A percentile compares a stretch with the other conserved stretches of the same genome.
phyloP scores from a whole-genome alignment of 257 asterid species.

The Coffea eugenioides region DNA sequence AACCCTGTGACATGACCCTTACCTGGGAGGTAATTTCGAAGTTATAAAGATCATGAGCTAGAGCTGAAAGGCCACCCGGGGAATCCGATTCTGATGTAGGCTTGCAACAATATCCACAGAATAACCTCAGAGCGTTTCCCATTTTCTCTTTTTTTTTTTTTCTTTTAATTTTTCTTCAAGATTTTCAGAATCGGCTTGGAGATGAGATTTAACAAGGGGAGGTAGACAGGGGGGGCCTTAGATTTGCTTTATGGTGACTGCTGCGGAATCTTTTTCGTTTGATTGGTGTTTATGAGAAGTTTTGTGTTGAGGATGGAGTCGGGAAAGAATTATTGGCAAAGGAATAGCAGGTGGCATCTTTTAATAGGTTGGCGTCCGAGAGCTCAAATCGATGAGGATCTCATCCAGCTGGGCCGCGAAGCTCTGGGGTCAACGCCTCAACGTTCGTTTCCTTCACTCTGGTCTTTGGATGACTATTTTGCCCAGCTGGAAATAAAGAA shows the following conservation, averaged over 20 bases:
- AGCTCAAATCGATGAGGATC: constrained; percentile 5
- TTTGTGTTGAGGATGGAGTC: neutral
- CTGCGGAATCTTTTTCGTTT: constrained; percentile 14
- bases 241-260: neutral
- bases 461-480: no score
- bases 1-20: neutral
- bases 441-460: no score
- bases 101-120: constrained; percentile 50
- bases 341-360: constrained; percentile 10
- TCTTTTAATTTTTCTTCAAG: neutral
- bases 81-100: constrained; percentile 54
- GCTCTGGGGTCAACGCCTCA: no score
- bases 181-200: neutral
- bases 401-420: neutral
- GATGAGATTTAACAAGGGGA: neutral
- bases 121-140: constrained; percentile 76
- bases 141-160: constrained; percentile 23
- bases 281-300: neutral
- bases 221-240: neutral
- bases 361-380: constrained; percentile 11
- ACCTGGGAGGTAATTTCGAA: constrained; percentile 87
- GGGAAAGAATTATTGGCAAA: neutral
- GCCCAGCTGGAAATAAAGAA: no score
- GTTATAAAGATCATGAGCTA: constrained; percentile 82
- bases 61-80: constrained; percentile 61